These are phyloP conservation scores for Solioccasus polychromus DNA, from an alignment of 768 basidiomycete species.

Conservation along the genomic window DNA sequence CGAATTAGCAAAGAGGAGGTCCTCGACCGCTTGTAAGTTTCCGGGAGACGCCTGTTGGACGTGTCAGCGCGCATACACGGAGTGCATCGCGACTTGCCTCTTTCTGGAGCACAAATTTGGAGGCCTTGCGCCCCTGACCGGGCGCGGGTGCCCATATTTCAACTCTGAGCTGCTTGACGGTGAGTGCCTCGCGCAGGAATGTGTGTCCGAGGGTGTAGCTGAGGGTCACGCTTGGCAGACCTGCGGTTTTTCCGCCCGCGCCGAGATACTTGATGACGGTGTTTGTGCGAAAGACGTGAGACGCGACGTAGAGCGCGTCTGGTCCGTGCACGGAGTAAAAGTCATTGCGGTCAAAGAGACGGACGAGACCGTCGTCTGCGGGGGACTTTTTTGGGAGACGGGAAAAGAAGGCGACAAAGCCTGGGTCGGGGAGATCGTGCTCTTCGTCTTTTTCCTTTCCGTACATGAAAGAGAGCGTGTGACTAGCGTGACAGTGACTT, in stretches of 20 bases:
- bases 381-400: constrained; percentile 65
- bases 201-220: constrained; percentile 73
- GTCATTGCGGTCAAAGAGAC: constrained; percentile 82
- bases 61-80: constrained; percentile 2
- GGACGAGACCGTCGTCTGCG: constrained; percentile 70
- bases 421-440: constrained; percentile 48
- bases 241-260: constrained; percentile 49
- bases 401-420: constrained; percentile 71
- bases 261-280: constrained; percentile 93
- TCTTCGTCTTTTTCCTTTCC: constrained; percentile 59
- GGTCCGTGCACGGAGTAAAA: constrained; percentile 88
- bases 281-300: constrained; percentile 81
- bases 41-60: constrained; percentile 66
- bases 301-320: constrained; percentile 86
- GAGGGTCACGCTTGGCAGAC: constrained; percentile 76
- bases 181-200: constrained; percentile 86
- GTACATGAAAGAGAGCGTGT: constrained; percentile 56
- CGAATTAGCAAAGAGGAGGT: constrained; percentile 77
- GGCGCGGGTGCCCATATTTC: constrained; percentile 85
- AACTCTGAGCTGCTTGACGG: constrained; percentile 82
- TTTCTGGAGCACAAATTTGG: constrained; percentile 77
- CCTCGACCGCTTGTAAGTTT: constrained; percentile 71
- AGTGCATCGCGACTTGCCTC: constrained; percentile 46
- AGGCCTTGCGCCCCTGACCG: constrained; percentile 69
- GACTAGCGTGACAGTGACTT: constrained; percentile 19